Base-by-base conservation (phyloP, 331 rosid species). In the Prunus yedoensis region DNA sequence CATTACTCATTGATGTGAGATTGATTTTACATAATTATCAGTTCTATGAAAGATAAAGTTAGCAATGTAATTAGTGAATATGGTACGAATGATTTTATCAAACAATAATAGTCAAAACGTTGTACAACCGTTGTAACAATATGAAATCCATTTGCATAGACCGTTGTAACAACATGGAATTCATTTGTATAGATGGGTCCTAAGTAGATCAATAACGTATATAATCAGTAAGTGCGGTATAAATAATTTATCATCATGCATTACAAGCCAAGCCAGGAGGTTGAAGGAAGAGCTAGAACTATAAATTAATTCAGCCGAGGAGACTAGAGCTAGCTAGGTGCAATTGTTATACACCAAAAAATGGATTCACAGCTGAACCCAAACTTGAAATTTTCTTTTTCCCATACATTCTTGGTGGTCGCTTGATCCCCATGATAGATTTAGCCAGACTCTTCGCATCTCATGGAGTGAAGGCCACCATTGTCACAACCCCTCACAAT, bases 371-470 rank as follows among this genome's bases (percentile, higher is more conserved):
- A 16, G 7, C 56, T 59, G 73, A 68, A 9, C 28, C 82, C 4
- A 75, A 75, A 59, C 77, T 89, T 21, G 50, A 79, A 73, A 66
- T 79, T 21, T 83, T 53, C 84, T 85, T 90, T 77, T 88, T 88
- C 27, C 95, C 92, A 49, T 89, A 80, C 68, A 66, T 77, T 2
- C 87, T 88, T 0, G 89, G 88, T 28, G 92, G 96, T 63, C 96
- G 86, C 30, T 83, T 82, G 28, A 88, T 88, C 32, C 95, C 95
- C 68, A 82, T 88, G 90, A 77, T 88, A 67, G 95, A 90, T 84
- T 63, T 81, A n/a, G 95, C 94, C 32, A 82, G 89, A 81, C 76
- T 85, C 0, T 87, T 87, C 9, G 90, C 95, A 20, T 57, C 90
- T 3, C 90, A 84, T 15, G 92, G 92, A 57, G 87, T 69, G 67